A percentile compares a stretch with the other conserved stretches of the same genome.
phyloP scores from a whole-genome alignment of 2,329 filamentous ascomycete genomes.

The Colletotrichum gloeosporioides region DNA sequence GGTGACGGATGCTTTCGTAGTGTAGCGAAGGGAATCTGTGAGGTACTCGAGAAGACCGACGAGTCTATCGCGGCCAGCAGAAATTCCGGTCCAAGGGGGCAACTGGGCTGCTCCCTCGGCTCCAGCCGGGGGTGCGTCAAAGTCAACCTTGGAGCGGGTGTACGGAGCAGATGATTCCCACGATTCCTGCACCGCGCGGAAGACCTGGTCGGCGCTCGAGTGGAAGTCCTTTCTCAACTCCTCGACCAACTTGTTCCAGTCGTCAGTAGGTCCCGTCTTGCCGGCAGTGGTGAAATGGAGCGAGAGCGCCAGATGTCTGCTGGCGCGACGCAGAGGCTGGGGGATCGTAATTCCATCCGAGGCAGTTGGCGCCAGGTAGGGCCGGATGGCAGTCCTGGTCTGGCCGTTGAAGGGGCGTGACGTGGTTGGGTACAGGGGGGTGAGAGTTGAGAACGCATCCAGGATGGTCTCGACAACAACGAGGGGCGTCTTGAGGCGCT shows the following conservation, averaged over 20 bases:
- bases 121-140: slow-evolving; percentile 53
- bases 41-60: slow-evolving; percentile 70
- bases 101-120: slow-evolving; percentile 55
- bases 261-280: slow-evolving; percentile 77
- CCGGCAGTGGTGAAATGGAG: slow-evolving; percentile 82
- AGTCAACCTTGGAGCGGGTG: slow-evolving; percentile 44
- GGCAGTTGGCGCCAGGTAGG: slow-evolving; percentile 69
- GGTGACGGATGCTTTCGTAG: slow-evolving; percentile 69
- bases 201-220: slow-evolving; percentile 74
- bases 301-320: slow-evolving; percentile 71
- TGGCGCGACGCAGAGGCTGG: slow-evolving; percentile 57
- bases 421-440: slow-evolving; percentile 83
- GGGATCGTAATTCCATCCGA: slow-evolving; percentile 56
- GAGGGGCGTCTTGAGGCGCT: slow-evolving; percentile 43
- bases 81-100: slow-evolving; percentile 77
- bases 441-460: slow-evolving; percentile 71
- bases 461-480: slow-evolving; percentile 71
- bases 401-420: slow-evolving; percentile 78
- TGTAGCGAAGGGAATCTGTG: slow-evolving; percentile 63
- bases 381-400: slow-evolving; percentile 64
- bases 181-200: slow-evolving; percentile 80
- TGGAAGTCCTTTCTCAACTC: slow-evolving; percentile 70
- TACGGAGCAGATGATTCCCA: slow-evolving; percentile 74
- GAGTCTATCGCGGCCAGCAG: slow-evolving; percentile 74
- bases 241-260: slow-evolving; percentile 76